phyloP scores from a whole-genome alignment of 2,329 filamentous ascomycete species.

The Rhynchosporium graminicola region DNA sequence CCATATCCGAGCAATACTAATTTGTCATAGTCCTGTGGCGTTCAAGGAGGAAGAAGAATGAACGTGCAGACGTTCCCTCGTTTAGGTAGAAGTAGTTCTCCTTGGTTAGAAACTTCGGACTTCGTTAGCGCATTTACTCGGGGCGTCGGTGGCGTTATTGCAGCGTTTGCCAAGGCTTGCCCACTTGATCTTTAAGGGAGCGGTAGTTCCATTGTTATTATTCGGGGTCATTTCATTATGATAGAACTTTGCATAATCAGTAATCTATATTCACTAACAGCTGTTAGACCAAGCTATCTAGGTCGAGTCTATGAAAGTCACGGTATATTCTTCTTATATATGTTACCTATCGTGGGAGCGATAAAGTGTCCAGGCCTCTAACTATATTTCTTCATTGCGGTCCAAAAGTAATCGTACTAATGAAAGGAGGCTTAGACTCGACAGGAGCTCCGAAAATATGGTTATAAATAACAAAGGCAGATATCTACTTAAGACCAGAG shows the following conservation, averaged over 20 bases:
- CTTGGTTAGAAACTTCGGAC: not conserved
- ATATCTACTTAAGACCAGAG: too few relatives aligned
- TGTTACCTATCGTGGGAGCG: too few relatives aligned
- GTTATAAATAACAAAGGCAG: too few relatives aligned
- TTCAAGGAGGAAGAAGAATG: slow-evolving; percentile 18
- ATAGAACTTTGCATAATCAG: too few relatives aligned
- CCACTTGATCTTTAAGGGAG: not conserved
- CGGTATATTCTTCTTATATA: too few relatives aligned
- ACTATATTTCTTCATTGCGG: not conserved
- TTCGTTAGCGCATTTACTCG: not conserved
- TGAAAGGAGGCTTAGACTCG: too few relatives aligned
- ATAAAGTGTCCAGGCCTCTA: too few relatives aligned
- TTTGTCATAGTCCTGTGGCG: slow-evolving; percentile 1
- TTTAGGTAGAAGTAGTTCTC: not conserved
- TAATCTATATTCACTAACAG: not conserved
- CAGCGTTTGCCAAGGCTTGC: not conserved
- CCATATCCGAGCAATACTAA: not conserved
- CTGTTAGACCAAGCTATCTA: too few relatives aligned
- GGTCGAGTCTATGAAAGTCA: too few relatives aligned
- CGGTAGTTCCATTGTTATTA: not conserved
- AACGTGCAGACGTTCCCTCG: not conserved
- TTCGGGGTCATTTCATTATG: not conserved
- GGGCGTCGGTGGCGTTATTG: not conserved
- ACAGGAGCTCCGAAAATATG: too few relatives aligned
- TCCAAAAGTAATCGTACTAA: too few relatives aligned